Evolutionary conservation across 2,329 filamentous ascomycete genomes (phyloP), one percentile per base, ranked within the genome.

Genomic region (Calonectria multiphialidica): DNA sequence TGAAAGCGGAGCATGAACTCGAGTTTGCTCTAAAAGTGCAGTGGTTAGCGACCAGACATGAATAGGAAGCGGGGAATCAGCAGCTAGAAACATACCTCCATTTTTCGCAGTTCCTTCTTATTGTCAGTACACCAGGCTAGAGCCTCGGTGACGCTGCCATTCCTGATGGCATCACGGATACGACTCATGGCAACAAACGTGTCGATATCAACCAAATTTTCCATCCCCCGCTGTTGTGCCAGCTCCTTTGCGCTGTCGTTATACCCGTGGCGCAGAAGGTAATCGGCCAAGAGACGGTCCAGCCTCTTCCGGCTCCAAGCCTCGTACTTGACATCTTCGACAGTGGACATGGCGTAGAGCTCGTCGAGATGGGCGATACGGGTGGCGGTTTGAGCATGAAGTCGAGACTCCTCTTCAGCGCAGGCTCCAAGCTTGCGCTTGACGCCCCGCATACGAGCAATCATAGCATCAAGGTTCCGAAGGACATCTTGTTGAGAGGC

Each of bases 1-100:
- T 99, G 97, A 79, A 97, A 89, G 15, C 97, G 93, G 50, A 99
- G 90, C 88, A 98, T 95, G 80, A 98, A 98, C 83, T 99, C 97
- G 18, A 99, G 89, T 76, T 93, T 94, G 80, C 93, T 95, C 89
- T 95, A 71, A 0, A n/a, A 35, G 33, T 16, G 9, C n/a, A 55
- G 74, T 69, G 68, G 71, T 67, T 57, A 49, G 21, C 40, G 18
- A 18, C 6, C 6, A 15, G 4, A 30, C 40, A 23, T 23, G 42
- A 21, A 44, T 12, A 16, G 25, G 33, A 6, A 23, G 30, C 13
- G 62, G 28, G 25, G 25, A 7, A 4, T 35, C 23, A 13, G 21
- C 23, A 3, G 9, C 21, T 16, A 59, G 28, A 45, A 15, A 81
- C 90, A 74, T 83, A 94, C 94, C 82, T 94, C 93, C 84, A 94